Base-by-base conservation (phyloP, 768 basidiomycete genomes). In the Lactarius trivialis region DNA sequence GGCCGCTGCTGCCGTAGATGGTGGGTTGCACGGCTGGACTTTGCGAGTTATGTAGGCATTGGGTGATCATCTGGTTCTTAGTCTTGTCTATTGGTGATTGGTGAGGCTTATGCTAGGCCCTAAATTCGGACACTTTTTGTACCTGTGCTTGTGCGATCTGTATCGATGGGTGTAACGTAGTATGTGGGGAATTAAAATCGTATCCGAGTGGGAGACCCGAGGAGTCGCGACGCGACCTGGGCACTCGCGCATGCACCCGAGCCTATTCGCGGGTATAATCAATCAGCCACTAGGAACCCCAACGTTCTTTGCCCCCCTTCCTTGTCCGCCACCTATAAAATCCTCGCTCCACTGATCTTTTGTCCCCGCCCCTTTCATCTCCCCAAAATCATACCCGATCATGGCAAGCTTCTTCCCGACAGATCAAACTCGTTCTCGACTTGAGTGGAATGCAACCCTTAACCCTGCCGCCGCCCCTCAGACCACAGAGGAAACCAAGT, bases 401-500 rank as follows among this genome's bases (percentile, higher is more conserved):
- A 67, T 67, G 66, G 30, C 66, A 37, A 49, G 60, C 24, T 50
- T 56, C 45, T 49, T 73, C 67, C 60, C 70, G 17, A 34, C 67
- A 48, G 53, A 66, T 24, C 33, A 60, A 50, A 71, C 85, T 71
- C 82, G 83, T 66, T 89, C 89, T 67, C 93, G 94, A 74, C 85
- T 98, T 74, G 89, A 93, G 75, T 98, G 96, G 96, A 86, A 88
- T 71, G 86, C 94, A 53, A 83, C 82, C 65, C 81, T 98, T 72
- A 86, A 80, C 75, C 86, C 92, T 52, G 77, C 84, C 58, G 81
- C 84, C 65, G 85, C 85, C 50, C 83, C 86, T 49, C 80, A 82
- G 41, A 84, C 88, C 62, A 88, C 84, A 5, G 84, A 91, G 62
- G 81, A 85, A 60, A 92, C 90, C 71, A 94, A 93, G 78, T 92